Evolutionary conservation across 2,329 filamentous ascomycete species (phyloP), one percentile per base, ranked within the genome.

Genomic region (Sclerotinia minor): DNA sequence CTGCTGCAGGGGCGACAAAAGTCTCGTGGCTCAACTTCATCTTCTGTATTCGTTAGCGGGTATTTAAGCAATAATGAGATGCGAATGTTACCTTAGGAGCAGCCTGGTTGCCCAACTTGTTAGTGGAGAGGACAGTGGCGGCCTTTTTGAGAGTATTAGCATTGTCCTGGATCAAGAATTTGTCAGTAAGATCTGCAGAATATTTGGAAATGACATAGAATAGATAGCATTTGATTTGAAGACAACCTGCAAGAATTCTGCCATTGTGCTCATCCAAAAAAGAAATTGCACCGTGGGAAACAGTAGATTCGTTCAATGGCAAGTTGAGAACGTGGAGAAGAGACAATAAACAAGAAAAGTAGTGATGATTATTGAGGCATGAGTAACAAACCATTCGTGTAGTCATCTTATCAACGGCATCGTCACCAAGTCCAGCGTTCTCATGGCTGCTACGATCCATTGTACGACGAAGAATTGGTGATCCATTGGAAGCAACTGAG

Each of bases 41-140:
- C 79, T 81, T 83, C 80, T 82, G 76, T 75, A 74, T 76, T 72
- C 47, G 72, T 79, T 73, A 73, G 73, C 61, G 72, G 58, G 71
- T 67, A 47, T 38, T 61, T 53, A 35, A 45, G 47, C 11, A 49
- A 38, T 32, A 49, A 49, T 49, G 52, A 55, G 52, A 50, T 58
- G 55, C 59, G 71, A 8, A 13, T 68, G 76, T 70, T 71, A 87
- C 85, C 83, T 87, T 87, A 73, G 81, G 78, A 41, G 73, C 79
- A 44, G 73, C 79, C 76, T 87, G 84, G 68, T 87, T 87, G 67
- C 80, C 81, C 71, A 87, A 76, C 73, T 85, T 87, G 60, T 83
- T 84, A 6, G 85, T 82, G 38, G 81, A 77, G 71, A 88, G 78
- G 50, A 81, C 80, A 49, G 80, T 77, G 41, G 83, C 77, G 53